Percentiles rank a stretch among this genome's conserved stretches.
phyloP scores from a whole-genome alignment of 2,329 filamentous ascomycete species.

The Epicoccum sorghinum region DNA sequence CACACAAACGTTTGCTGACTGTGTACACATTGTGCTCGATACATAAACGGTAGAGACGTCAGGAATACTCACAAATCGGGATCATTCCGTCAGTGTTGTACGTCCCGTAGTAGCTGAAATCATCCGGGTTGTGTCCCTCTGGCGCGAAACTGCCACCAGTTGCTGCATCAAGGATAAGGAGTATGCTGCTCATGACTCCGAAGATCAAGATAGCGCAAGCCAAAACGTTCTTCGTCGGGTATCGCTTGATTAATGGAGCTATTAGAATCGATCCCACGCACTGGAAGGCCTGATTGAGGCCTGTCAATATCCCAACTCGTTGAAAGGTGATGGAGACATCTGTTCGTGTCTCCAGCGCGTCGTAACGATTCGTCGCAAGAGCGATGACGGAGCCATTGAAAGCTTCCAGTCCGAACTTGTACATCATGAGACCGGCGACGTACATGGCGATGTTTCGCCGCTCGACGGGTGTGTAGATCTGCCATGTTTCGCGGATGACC shows the following conservation, averaged over 20 bases:
- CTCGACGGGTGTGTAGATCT: constrained; percentile 48
- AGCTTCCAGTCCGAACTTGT: constrained; percentile 59
- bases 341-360: constrained; percentile 49
- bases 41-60: background rate
- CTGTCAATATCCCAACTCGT: constrained; percentile 55
- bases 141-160: constrained; percentile 55
- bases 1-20: background rate
- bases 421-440: constrained; percentile 58
- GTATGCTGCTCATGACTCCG: constrained; percentile 54
- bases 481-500: constrained; percentile 39
- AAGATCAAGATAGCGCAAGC: constrained; percentile 54
- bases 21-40: background rate
- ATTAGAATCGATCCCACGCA: constrained; percentile 59
- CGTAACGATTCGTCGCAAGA: constrained; percentile 58
- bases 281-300: constrained; percentile 59
- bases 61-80: constrained; percentile 49
- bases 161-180: constrained; percentile 57
- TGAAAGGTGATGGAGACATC: constrained; percentile 53
- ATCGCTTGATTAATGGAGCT: constrained; percentile 57
- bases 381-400: constrained; percentile 59
- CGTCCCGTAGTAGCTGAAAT: constrained; percentile 55
- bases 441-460: constrained; percentile 50
- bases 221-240: constrained; percentile 55
- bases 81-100: constrained; percentile 59
- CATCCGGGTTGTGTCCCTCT: constrained; percentile 42